These are phyloP conservation scores for Friedmanniomyces simplex DNA, from an alignment of 495 filamentous ascomycete genomes.

Conservation along the genomic window DNA sequence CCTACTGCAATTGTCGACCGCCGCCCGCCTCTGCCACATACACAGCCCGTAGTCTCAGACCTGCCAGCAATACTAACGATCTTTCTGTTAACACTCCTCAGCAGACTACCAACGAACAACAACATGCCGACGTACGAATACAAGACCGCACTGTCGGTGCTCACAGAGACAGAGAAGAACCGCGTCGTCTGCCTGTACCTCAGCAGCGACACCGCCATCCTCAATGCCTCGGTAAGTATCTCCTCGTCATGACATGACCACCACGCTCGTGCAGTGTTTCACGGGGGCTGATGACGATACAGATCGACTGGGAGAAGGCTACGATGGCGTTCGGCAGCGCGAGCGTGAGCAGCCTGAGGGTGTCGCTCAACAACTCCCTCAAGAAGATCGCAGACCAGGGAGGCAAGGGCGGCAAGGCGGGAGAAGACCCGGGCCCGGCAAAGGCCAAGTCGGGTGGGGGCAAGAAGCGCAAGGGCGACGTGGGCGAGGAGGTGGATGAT, in stretches of 20 bases:
- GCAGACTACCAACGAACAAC: neutral
- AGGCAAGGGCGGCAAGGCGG: conserved; percentile 1
- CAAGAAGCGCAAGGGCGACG: conserved; percentile 9
- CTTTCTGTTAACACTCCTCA: neutral
- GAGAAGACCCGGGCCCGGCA: neutral
- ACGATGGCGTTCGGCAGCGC: conserved; percentile 9
- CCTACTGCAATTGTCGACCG: no score
- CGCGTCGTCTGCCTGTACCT: conserved; percentile 14
- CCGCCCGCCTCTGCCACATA: no score
- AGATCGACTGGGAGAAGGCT: conserved; percentile 18
- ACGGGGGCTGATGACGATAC: neutral
- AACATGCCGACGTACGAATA: neutral
- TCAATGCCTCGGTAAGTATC: neutral
- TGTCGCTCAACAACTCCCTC: neutral
- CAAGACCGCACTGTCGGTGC: neutral
- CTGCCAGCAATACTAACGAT: neutral
- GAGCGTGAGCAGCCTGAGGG: conserved; percentile 14
- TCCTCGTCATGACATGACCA: neutral
- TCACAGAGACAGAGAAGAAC: conserved; percentile 17
- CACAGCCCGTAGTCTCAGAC: neutral
- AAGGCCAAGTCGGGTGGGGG: neutral
- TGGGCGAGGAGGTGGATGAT: neutral
- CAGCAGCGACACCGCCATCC: conserved; percentile 3
- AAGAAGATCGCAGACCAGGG: conserved; percentile 21
- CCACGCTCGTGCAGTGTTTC: neutral